Conservation (phyloP, 768 basidiomycete genomes). For the Piloderma croceum region DNA sequence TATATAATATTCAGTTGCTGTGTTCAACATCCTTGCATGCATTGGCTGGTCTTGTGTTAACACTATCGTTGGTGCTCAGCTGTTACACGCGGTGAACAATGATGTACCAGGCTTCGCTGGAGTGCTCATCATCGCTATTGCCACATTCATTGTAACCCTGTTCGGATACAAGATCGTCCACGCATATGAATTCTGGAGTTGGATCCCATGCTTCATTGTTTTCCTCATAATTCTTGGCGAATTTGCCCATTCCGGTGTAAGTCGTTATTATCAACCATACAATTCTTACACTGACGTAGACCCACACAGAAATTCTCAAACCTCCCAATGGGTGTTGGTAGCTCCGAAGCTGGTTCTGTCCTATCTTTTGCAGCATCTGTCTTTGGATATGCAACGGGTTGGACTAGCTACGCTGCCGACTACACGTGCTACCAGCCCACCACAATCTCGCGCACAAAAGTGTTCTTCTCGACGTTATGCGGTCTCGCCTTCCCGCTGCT, state of each 20-base stretch:
- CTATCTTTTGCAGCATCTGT: slow-evolving; percentile 33
- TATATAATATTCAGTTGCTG: too few relatives aligned
- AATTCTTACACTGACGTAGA: too few relatives aligned
- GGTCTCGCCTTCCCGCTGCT: slow-evolving; percentile 22
- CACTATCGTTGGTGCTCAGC: slow-evolving; percentile 26
- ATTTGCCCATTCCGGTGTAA: slow-evolving; percentile 17
- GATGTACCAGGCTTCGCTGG: slow-evolving; percentile 34
- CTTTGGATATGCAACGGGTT: slow-evolving; percentile 34
- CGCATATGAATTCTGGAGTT: slow-evolving; percentile 35
- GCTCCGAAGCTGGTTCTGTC: slow-evolving; percentile 28
- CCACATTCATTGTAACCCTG: slow-evolving; percentile 33
- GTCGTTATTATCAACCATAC: slow-evolving; percentile 31
- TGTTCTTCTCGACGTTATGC: slow-evolving; percentile 36
- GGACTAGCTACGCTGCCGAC: slow-evolving; percentile 34
- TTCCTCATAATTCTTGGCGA: slow-evolving; percentile 31
- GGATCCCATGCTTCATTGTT: slow-evolving; percentile 36
- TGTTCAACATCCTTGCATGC: slow-evolving; percentile 38
- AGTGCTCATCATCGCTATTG: slow-evolving; percentile 38
- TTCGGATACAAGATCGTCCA: slow-evolving; percentile 40
- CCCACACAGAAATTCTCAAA: too few relatives aligned
- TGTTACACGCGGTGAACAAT: slow-evolving; percentile 24
- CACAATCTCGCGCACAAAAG: slow-evolving; percentile 27
- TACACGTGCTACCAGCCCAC: slow-evolving; percentile 41
- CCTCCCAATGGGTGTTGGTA: too few relatives aligned
- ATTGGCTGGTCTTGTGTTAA: slow-evolving; percentile 38